Evolutionary conservation across 1,284 basidiomycete species (phyloP), one percentile per base, ranked within the genome.

Genomic region (Cryptococcus sp.): DNA sequence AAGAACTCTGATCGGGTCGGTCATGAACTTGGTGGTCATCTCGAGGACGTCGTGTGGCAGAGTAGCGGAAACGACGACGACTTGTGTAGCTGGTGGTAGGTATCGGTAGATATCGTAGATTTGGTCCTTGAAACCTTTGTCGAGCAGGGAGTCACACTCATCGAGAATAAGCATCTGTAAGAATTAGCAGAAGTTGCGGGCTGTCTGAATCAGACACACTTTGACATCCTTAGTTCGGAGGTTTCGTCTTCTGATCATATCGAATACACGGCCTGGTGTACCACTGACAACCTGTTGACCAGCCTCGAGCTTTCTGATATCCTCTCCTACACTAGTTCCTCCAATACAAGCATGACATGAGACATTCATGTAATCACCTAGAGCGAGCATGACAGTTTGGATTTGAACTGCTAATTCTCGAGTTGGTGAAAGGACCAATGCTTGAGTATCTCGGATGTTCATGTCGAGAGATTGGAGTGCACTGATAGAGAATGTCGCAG

Each of bases 21-120:
- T 97, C 96, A 98, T 99, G 82, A 98, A 99, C 80, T 98, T 98
- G 52, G 91, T 97, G 30, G 96, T 98, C 90, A 99, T 97, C 81
- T 99, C 96, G 71, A 98, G 79, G 31, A 99, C 95, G 73, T 99
- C 96, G 72, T 96, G 91, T 0, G 95, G 95, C 48, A 98, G 81
- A 5, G 95, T 98, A 30, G 95, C 94, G 64, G 90, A 95, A 60
- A 98, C 84, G 36, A 98, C 83, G 36, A 98, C 94, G 48, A 99
- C 96, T 77, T 98, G 95, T 2, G 96, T 98, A 46, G 93, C 93
- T 5, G 95, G 95, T 23, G 96, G 96, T 32, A 99, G 87, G 78
- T 97, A 97, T 57, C 94, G 90, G 79, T 97, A 98, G 52, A 98
- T 90, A 78, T 98, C 95, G 80, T 98, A 99, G 72, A 98, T 98